A percentile compares a stretch with the other conserved stretches of the same genome.
These are phyloP conservation scores for Thymus quinquecostatus DNA, from an alignment of 257 asterid genomes.

Conservation along the genomic window DNA sequence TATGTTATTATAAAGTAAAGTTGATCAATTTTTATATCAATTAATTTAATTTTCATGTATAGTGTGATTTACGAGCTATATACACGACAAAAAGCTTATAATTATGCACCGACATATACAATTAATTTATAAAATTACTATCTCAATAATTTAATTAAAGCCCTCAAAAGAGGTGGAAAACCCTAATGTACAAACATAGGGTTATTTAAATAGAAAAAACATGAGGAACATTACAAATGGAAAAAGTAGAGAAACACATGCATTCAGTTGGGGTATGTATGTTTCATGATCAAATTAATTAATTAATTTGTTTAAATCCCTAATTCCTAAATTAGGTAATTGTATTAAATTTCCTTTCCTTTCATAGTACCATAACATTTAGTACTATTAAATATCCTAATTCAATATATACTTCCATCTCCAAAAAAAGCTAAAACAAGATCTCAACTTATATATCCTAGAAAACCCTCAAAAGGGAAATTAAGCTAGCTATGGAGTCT, in stretches of 20 bases:
- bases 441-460: neutral
- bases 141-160: too few relatives aligned
- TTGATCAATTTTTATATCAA: neutral
- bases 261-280: conserved; percentile 38
- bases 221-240: conserved; percentile 28
- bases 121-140: too few relatives aligned
- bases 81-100: too few relatives aligned
- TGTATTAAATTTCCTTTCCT: conserved; percentile 53
- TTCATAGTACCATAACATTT: conserved; percentile 54
- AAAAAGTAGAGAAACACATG: conserved; percentile 31
- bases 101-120: too few relatives aligned
- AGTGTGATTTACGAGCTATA: too few relatives aligned
- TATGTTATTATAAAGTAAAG: neutral
- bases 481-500: conserved; percentile 39
- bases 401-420: conserved; percentile 14
- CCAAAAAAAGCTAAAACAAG: conserved; percentile 4
- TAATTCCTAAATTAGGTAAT: conserved; percentile 41
- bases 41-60: too few relatives aligned
- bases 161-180: conserved; percentile 27
- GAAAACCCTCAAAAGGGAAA: conserved; percentile 29
- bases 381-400: conserved; percentile 37
- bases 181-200: neutral
- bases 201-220: neutral
- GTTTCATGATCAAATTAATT: conserved; percentile 23
- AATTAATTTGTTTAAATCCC: neutral